Base-by-base conservation (phyloP, 2,329 filamentous ascomycete species). In the Botryotinia narcissicola region DNA sequence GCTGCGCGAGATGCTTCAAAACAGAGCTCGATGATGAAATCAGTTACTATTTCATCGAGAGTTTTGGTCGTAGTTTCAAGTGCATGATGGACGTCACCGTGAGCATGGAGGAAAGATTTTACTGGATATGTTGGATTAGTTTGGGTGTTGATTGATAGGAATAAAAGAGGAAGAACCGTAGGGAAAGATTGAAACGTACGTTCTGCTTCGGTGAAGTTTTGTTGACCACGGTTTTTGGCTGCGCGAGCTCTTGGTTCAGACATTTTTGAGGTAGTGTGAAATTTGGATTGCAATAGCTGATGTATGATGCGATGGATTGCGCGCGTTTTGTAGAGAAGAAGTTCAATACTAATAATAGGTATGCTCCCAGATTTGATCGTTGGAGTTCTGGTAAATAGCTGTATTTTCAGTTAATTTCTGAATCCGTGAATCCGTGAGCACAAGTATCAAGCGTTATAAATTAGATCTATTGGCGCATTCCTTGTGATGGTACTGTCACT, bases 11-110 rank as follows among this genome's bases (percentile, higher is more conserved):
- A 93, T 6, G 96, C 95, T 81, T 94, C 92, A 84, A 97, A 96
- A 83, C 93, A 95, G 72, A 96, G 91, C 82, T 96, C 94, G 81
- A 97, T 94, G 81, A 98, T 93, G 86, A 97, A 98, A 85, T 98
- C 96, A 75, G 95, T 97, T 75, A 97, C 90, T 78, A 98, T 95
- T 84, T 98, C 95, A 85, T 98, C 96, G 69, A 98, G 91, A 70
- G 95, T 89, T 75, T 92, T 91, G 74, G 97, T 88, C 16, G 95
- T 98, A 81, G 94, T 90, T 29, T 93, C 91, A 40, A 98, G 90
- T 0, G 94, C 93, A 72, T 92, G 87, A 74, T 88, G 86, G 73
- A 92, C 89, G 83, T 97, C 94, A 81, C 94, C 94, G 81, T 93
- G 92, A 74, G 92, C 92, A 82, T 90, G 93, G 81, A 96, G 91